Conservation (phyloP, 2,329 filamentous ascomycete species). For the Penicillium thymicola region DNA sequence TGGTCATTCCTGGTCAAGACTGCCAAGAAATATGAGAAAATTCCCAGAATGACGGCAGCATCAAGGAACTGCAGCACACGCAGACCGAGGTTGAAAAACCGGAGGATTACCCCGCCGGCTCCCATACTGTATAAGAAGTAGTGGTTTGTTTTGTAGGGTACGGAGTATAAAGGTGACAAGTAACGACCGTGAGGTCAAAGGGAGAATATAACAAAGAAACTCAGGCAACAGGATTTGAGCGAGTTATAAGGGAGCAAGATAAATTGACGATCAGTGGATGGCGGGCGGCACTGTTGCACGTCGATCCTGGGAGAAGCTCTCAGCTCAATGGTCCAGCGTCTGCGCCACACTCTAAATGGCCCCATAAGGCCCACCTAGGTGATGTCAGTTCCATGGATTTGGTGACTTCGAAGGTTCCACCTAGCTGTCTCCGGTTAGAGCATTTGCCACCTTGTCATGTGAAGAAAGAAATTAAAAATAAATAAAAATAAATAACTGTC, state of each 20-base stretch:
- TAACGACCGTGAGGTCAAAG: background rate
- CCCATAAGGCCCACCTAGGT: background rate
- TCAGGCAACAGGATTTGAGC: constrained; percentile 11
- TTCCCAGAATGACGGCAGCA: constrained; percentile 68
- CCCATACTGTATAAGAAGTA: constrained; percentile 50
- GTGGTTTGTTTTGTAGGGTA: background rate
- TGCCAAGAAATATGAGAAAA: constrained; percentile 83
- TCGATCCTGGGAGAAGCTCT: background rate
- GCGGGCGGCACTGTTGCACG: background rate
- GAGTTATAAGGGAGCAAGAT: constrained; percentile 4
- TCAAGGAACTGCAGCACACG: constrained; percentile 72
- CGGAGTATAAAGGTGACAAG: background rate
- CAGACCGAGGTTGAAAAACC: constrained; percentile 66
- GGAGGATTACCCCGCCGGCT: constrained; percentile 61
- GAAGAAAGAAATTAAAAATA: background rate
- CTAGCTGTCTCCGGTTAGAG: background rate
- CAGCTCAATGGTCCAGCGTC: background rate
- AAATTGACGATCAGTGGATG: constrained; percentile 11
- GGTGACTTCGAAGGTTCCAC: background rate
- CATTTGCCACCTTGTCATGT: background rate
- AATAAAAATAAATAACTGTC: background rate
- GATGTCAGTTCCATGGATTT: constrained; percentile 6
- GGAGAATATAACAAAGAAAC: constrained; percentile 2
- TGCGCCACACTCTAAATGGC: constrained; percentile 9
- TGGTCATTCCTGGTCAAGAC: constrained; percentile 64